Evolutionary conservation across 192 early-diverging fungal species (phyloP).

Genomic region (Umbelopsis vinacea): DNA sequence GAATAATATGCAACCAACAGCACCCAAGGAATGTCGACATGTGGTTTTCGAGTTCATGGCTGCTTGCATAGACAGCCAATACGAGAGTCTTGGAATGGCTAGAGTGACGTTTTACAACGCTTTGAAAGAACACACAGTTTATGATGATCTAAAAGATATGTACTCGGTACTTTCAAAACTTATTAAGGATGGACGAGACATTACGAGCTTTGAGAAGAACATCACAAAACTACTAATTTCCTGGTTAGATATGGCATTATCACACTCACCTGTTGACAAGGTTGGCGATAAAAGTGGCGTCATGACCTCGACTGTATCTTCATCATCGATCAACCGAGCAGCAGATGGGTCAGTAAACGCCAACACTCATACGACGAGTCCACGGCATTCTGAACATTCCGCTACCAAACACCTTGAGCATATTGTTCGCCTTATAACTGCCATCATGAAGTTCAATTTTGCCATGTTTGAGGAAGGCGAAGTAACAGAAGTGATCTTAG

Average conservation of each 20-base stretch:
- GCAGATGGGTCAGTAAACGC: background rate
- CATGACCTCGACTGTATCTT: background rate
- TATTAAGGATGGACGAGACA: slow-evolving; percentile 59
- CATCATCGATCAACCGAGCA: background rate
- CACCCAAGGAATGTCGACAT: slow-evolving; percentile 54
- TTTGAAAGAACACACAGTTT: slow-evolving; percentile 49
- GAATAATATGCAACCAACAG: slow-evolving; percentile 48
- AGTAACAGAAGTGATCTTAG: slow-evolving; percentile 50
- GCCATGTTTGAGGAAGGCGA: slow-evolving; percentile 59
- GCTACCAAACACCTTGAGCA: slow-evolving; percentile 50
- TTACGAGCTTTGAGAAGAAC: slow-evolving; percentile 64
- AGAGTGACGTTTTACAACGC: slow-evolving; percentile 58
- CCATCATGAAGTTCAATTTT: slow-evolving; percentile 60
- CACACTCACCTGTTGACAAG: slow-evolving; percentile 4
- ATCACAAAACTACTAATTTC: slow-evolving; percentile 51
- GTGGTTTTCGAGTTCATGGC: slow-evolving; percentile 63
- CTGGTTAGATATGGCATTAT: slow-evolving; percentile 49
- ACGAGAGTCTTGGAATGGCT: slow-evolving; percentile 59
- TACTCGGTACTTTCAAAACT: slow-evolving; percentile 51
- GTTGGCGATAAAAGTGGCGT: background rate
- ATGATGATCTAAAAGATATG: slow-evolving; percentile 59
- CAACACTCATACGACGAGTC: background rate
- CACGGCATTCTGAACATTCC: background rate
- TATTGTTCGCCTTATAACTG: slow-evolving; percentile 51
- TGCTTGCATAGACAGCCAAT: slow-evolving; percentile 60